Conservation (phyloP, 2,329 filamentous ascomycete species). For the Venturia pyrina region DNA sequence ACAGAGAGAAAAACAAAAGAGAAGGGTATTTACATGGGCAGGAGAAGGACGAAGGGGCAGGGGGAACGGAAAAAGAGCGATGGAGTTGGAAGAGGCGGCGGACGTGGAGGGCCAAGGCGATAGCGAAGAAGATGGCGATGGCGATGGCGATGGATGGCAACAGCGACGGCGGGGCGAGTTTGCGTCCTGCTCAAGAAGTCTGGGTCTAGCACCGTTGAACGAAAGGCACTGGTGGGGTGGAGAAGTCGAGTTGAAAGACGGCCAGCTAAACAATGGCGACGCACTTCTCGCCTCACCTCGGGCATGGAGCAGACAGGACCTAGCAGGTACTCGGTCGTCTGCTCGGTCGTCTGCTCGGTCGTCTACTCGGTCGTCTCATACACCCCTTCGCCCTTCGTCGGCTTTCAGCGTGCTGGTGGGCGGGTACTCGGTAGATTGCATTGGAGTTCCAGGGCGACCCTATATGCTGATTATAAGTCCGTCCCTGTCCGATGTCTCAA, state of each 20-base stretch:
- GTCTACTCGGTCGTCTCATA: slow-evolving; percentile 25
- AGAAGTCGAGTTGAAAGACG: neutral
- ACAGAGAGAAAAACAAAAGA: neutral
- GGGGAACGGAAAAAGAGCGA: neutral
- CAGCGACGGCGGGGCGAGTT: neutral
- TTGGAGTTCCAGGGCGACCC: neutral
- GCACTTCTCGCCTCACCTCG: slow-evolving; percentile 37
- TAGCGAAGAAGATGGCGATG: too few species aligned
- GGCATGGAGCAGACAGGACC: slow-evolving; percentile 24
- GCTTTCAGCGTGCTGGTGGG: neutral
- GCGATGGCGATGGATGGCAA: too few species aligned
- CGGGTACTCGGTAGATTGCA: neutral
- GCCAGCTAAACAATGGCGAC: slow-evolving; percentile 18
- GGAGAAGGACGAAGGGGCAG: neutral
- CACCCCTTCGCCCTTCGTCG: slow-evolving; percentile 29
- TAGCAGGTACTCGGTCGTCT: slow-evolving; percentile 18
- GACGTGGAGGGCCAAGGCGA: too few species aligned
- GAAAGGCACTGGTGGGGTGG: neutral
- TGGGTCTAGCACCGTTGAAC: neutral
- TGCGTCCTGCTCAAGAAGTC: neutral
- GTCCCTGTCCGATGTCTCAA: neutral
- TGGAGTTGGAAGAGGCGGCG: too few species aligned
- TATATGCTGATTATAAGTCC: slow-evolving; percentile 3
- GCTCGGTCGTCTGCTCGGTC: too few species aligned
- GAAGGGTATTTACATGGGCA: neutral